A percentile compares a stretch with the other conserved stretches of the same genome.
phyloP scores from a whole-genome alignment of 768 basidiomycete species.

The Brasilioporus rufonigricans region DNA sequence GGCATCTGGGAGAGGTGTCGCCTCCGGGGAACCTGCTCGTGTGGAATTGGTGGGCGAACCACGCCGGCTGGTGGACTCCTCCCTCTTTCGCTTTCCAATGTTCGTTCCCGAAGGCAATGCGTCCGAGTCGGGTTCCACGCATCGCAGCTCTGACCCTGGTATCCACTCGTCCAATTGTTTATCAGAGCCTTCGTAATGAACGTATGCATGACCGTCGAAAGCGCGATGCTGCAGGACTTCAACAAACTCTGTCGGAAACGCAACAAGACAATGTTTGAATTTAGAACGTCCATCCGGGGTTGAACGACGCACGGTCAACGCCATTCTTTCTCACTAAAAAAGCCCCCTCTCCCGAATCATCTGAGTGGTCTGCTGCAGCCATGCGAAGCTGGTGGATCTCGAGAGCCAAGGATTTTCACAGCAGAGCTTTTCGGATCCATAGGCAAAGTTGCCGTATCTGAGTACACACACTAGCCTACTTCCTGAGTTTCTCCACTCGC shows the following conservation, averaged over 20 bases:
- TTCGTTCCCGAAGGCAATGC: constrained; percentile 17
- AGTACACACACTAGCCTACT: background rate
- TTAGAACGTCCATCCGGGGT: constrained; percentile 8
- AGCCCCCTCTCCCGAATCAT: constrained; percentile 2
- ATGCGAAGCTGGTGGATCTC: constrained; percentile 14
- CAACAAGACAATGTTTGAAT: constrained; percentile 3
- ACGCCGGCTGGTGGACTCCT: constrained; percentile 12
- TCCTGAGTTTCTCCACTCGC: background rate
- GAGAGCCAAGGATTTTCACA: background rate
- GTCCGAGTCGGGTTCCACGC: constrained; percentile 26
- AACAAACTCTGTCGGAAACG: constrained; percentile 39
- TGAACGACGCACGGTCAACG: constrained; percentile 34
- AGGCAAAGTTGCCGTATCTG: background rate
- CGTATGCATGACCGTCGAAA: constrained; percentile 50
- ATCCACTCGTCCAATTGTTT: constrained; percentile 79
- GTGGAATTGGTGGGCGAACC: constrained; percentile 21
- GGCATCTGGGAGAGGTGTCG: constrained; percentile 5
- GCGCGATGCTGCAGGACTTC: constrained; percentile 51
- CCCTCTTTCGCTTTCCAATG: constrained; percentile 35
- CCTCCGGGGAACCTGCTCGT: constrained; percentile 23
- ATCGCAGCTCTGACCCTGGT: constrained; percentile 39
- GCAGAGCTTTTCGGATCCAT: constrained; percentile 3
- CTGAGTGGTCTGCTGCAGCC: constrained; percentile 16
- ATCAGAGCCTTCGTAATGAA: constrained; percentile 71
- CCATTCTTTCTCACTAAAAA: constrained; percentile 34